phyloP scores from a whole-genome alignment of 441 rosid species.

The Croton setiger region DNA sequence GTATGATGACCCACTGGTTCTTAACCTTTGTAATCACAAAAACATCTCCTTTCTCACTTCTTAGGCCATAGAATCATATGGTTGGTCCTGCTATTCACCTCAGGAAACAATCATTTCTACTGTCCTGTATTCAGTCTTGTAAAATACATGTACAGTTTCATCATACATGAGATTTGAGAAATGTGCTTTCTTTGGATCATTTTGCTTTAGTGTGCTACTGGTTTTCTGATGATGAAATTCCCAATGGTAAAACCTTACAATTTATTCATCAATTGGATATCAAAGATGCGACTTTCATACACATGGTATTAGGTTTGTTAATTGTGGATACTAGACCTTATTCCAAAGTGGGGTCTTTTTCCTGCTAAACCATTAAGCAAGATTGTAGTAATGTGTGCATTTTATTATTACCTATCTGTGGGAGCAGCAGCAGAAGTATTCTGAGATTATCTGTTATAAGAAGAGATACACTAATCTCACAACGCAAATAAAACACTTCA shows the following conservation, averaged over 20 bases:
- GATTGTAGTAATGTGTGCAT: not conserved
- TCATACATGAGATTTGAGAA: not conserved
- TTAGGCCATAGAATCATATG: not conserved
- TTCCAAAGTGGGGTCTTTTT: not conserved
- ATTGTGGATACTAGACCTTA: not conserved
- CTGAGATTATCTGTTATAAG: not conserved
- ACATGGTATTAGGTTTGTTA: not conserved
- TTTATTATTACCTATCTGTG: not conserved
- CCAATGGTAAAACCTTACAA: not conserved
- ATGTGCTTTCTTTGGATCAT: not conserved
- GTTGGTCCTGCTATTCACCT: not conserved
- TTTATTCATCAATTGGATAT: not conserved
- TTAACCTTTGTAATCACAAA: not conserved
- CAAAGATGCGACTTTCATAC: no score
- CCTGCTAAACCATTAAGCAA: not conserved
- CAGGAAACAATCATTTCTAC: not conserved
- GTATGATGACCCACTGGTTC: not conserved
- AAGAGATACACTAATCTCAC: not conserved
- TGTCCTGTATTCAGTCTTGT: not conserved
- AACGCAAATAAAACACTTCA: not conserved
- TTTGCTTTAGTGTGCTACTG: not conserved
- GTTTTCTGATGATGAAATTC: not conserved
- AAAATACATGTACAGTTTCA: not conserved
- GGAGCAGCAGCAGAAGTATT: conserved; percentile 1
- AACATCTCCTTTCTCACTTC: no score